Percentiles rank a stretch among this genome's conserved stretches.
These are phyloP conservation scores for Termitomyces bulborhizus DNA, from an alignment of 768 basidiomycete species.

Conservation along the genomic window DNA sequence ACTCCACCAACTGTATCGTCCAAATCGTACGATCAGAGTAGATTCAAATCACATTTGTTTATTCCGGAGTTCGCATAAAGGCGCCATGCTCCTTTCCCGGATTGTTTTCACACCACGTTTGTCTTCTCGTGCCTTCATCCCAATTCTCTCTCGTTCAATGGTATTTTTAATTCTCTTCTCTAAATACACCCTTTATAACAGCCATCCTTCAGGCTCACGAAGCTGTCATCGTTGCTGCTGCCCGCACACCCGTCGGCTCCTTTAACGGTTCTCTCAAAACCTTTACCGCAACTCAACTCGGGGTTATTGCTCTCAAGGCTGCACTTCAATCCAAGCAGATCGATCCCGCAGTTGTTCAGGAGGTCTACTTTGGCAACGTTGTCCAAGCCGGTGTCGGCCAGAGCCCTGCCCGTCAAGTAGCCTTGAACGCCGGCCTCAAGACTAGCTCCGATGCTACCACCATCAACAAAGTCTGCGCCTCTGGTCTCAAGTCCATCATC, in stretches of 20 bases:
- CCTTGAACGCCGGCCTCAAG: constrained; percentile 81
- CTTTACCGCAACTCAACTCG: constrained; percentile 88
- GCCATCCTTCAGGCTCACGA: constrained; percentile 47
- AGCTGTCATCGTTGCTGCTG: constrained; percentile 91
- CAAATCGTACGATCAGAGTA: constrained; percentile 30
- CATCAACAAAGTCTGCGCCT: constrained; percentile 99
- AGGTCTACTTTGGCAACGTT: constrained; percentile 97
- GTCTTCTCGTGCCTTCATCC: constrained; percentile 30
- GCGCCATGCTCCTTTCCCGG: constrained; percentile 38
- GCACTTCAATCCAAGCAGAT: constrained; percentile 79
- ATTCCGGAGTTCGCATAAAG: constrained; percentile 22
- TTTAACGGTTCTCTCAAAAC: constrained; percentile 87
- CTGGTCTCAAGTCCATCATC: constrained; percentile 94
- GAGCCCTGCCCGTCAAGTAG: constrained; percentile 96
- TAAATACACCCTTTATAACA: constrained; percentile 11
- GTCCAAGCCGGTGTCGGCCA: constrained; percentile 97
- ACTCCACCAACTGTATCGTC: constrained; percentile 17
- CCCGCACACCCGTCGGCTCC: constrained; percentile 91
- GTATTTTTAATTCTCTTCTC: constrained; percentile 20
- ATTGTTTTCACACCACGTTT: constrained; percentile 29
- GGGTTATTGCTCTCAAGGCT: constrained; percentile 82
- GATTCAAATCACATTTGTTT: constrained; percentile 18
- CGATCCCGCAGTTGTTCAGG: constrained; percentile 80
- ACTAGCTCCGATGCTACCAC: constrained; percentile 92
- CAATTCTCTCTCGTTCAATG: constrained; percentile 45